A percentile compares a stretch with the other conserved stretches of the same genome.
These are phyloP conservation scores for Brassica balearica DNA, from an alignment of 441 rosid genomes.

Conservation along the genomic window DNA sequence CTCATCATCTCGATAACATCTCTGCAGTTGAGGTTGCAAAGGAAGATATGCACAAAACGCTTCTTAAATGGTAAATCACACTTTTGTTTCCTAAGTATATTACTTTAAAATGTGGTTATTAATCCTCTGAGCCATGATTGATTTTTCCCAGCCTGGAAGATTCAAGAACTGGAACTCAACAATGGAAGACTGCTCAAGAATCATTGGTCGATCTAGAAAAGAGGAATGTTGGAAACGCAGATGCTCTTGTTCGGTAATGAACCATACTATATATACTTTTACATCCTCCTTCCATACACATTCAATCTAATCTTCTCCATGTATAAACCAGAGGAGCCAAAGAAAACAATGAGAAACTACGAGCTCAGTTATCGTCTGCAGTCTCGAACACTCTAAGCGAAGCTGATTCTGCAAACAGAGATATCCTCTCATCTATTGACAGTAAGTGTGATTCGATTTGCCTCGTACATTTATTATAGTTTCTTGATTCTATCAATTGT, in stretches of 20 bases:
- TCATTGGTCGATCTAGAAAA: constrained; percentile 76
- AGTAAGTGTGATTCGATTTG: constrained; percentile 63
- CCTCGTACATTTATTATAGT: neutral
- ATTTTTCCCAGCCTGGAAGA: constrained; percentile 61
- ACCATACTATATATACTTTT: too few relatives aligned
- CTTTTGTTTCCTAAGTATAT: neutral
- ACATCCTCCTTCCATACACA: neutral
- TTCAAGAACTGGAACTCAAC: constrained; percentile 71
- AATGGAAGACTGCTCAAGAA: constrained; percentile 87
- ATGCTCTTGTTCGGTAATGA: constrained; percentile 75
- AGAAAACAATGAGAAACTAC: constrained; percentile 68
- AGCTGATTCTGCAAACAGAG: constrained; percentile 60
- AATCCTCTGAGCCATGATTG: constrained; percentile 5
- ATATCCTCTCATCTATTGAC: constrained; percentile 71
- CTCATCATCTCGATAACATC: constrained; percentile 69
- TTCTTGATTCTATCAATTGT: neutral
- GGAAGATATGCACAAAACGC: constrained; percentile 71
- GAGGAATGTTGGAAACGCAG: constrained; percentile 73
- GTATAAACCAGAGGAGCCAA: constrained; percentile 63
- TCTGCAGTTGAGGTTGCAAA: constrained; percentile 80
- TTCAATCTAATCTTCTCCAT: constrained; percentile 6
- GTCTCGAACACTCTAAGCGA: constrained; percentile 67
- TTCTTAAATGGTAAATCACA: constrained; percentile 71
- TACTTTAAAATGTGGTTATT: neutral
- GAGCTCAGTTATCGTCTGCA: constrained; percentile 70